These are phyloP conservation scores for Oenanthe sinensis DNA, from an alignment of 129 eudicot species.

Conservation along the genomic window DNA sequence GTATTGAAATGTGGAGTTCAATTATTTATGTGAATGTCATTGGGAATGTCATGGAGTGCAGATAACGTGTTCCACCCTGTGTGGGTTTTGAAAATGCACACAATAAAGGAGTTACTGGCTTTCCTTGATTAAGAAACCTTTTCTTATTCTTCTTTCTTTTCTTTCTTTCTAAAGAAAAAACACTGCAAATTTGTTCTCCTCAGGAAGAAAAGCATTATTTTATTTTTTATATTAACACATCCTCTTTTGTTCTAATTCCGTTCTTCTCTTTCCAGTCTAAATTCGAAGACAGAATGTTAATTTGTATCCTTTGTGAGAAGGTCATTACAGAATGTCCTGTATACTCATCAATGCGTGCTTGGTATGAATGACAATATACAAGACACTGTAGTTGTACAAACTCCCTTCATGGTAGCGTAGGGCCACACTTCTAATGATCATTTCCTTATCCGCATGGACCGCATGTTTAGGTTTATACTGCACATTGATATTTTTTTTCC, in stretches of 20 bases:
- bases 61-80: neutral
- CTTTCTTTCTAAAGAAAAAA: too few species aligned
- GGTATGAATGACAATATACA: neutral
- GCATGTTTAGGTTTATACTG: neutral
- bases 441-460: neutral
- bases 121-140: neutral
- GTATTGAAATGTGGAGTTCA: neutral
- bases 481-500: neutral
- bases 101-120: neutral
- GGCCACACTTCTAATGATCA: neutral
- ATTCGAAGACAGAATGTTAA: neutral
- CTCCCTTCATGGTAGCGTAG: neutral
- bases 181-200: neutral
- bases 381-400: neutral
- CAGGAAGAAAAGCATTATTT: neutral
- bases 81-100: neutral
- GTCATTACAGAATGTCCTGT: neutral
- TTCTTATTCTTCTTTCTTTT: too few species aligned
- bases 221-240: neutral
- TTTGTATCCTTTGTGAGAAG: neutral
- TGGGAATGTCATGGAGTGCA: neutral
- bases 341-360: neutral
- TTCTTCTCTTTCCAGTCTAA: neutral
- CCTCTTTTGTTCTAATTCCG: neutral
- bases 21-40: neutral